phyloP scores from a whole-genome alignment of 148 eudicot genomes.

The Rheum nobile region DNA sequence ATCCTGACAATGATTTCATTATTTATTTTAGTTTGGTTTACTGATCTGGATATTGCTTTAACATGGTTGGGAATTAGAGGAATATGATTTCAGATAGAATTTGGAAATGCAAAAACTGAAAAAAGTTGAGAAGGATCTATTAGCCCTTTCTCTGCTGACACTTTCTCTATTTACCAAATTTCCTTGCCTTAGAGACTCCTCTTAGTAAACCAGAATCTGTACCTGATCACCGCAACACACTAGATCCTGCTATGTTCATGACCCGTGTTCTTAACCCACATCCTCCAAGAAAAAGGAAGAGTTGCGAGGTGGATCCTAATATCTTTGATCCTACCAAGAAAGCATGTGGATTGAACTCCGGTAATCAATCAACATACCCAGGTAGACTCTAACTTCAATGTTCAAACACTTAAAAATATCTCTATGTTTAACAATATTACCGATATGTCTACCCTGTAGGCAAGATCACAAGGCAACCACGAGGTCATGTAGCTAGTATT shows the following conservation, averaged over 20 bases:
- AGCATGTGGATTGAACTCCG: slow-evolving; percentile 22
- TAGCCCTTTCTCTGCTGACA: not conserved
- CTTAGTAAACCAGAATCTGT: slow-evolving; percentile 31
- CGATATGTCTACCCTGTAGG: not conserved
- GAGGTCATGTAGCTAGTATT: slow-evolving; percentile 12
- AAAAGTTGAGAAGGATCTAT: not conserved
- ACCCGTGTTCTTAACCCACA: slow-evolving; percentile 30
- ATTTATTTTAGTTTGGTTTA: not conserved
- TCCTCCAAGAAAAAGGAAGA: slow-evolving; percentile 47
- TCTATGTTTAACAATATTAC: not conserved
- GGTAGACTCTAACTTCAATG: slow-evolving; percentile 19
- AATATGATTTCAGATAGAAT: not conserved
- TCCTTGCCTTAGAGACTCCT: slow-evolving; percentile 29
- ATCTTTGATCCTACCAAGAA: slow-evolving; percentile 38
- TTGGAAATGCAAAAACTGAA: not conserved
- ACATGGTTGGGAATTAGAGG: not conserved
- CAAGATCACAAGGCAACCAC: not conserved
- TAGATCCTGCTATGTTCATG: slow-evolving; percentile 23
- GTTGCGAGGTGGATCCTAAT: slow-evolving; percentile 23
- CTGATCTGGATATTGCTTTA: not conserved
- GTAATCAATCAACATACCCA: slow-evolving; percentile 19
- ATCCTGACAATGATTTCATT: not conserved
- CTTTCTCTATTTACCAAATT: slow-evolving; percentile 25
- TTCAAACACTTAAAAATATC: not conserved
- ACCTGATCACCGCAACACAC: slow-evolving; percentile 16